Conservation (phyloP, 208 protist genomes). For the Acanthamoeba divionensis region DNA sequence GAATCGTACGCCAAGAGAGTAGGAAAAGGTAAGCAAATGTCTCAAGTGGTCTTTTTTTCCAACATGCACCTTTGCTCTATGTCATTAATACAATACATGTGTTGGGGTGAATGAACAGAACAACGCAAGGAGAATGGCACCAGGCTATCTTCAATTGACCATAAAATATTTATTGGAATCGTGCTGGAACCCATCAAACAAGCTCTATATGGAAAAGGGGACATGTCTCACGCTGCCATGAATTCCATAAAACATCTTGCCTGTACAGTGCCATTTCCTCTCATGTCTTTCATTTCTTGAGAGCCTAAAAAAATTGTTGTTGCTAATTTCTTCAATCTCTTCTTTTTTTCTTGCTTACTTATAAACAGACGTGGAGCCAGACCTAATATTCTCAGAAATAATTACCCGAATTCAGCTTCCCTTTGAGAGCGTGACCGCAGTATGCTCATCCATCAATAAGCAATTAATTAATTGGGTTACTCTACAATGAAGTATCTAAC, state of each 20-base stretch:
- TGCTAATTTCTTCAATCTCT: not conserved
- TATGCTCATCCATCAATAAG: not conserved
- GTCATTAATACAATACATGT: too few species aligned
- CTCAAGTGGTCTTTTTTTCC: too few species aligned
- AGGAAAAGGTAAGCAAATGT: too few species aligned
- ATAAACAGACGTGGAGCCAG: conserved; percentile 20
- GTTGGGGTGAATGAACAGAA: not conserved
- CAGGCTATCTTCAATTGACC: not conserved
- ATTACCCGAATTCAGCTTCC: not conserved
- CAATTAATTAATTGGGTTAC: not conserved
- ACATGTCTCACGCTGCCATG: not conserved
- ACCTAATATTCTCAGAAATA: not conserved
- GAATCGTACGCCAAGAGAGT: too few species aligned
- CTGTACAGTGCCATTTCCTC: not conserved
- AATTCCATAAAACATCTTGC: conserved; percentile 8
- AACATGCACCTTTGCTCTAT: too few species aligned
- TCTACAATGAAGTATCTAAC: not conserved
- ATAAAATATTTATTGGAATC: not conserved
- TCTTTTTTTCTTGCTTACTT: not conserved
- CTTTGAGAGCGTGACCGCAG: conserved; percentile 18
- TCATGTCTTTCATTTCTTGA: not conserved
- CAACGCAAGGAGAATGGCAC: not conserved
- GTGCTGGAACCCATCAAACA: conserved; percentile 9
- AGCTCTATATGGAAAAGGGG: conserved; percentile 14
- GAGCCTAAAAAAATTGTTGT: not conserved